Conservation (phyloP, 164 flowering plant species). For the Umbellularia californica region DNA sequence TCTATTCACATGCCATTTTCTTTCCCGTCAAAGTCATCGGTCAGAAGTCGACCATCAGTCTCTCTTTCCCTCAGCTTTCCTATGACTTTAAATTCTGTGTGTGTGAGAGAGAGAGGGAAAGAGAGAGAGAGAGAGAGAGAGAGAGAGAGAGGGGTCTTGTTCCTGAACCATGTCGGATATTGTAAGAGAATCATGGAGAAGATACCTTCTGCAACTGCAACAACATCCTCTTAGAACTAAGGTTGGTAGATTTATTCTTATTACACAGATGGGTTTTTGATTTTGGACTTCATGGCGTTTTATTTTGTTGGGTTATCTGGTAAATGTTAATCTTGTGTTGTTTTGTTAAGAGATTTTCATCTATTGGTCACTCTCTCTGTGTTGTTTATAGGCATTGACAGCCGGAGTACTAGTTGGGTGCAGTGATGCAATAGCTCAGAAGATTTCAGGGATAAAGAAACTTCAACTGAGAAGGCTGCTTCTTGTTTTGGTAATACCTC, state of each 20-base stretch:
- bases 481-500: slow-evolving; percentile 50
- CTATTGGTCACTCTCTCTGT: not conserved
- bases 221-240: slow-evolving; percentile 68
- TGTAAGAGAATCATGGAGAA: slow-evolving; percentile 45
- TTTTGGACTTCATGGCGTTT: not conserved
- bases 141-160: not conserved
- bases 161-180: slow-evolving; percentile 43
- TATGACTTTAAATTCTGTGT: too few species aligned
- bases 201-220: slow-evolving; percentile 56
- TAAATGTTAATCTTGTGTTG: not conserved
- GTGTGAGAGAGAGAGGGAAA: not conserved
- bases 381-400: slow-evolving; percentile 53
- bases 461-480: slow-evolving; percentile 63
- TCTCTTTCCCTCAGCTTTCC: too few species aligned
- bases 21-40: too few species aligned
- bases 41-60: too few species aligned
- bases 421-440: slow-evolving; percentile 68
- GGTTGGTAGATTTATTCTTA: slow-evolving; percentile 22
- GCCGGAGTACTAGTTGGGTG: slow-evolving; percentile 64
- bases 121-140: not conserved
- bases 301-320: not conserved
- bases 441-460: slow-evolving; percentile 67
- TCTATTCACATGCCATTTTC: too few species aligned
- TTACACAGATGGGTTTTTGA: not conserved
- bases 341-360: not conserved